Evolutionary conservation across 176 grass and related monocot genomes (phyloP), one percentile per base, ranked within the genome.

Genomic region (Musa beccarii): DNA sequence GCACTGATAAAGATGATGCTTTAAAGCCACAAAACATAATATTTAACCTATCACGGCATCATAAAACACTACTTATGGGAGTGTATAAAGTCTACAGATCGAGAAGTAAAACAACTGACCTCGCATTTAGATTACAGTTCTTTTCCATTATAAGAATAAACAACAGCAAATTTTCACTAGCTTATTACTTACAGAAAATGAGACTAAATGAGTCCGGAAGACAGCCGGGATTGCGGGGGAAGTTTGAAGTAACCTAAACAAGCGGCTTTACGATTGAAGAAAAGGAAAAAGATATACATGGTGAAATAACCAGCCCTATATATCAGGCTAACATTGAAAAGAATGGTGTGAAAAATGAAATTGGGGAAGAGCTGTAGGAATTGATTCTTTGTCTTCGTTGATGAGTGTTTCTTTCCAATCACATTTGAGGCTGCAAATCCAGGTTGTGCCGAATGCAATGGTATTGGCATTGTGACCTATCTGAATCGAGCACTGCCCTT

Each of bases 401-500:
- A 74, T 59, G 10, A 43, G 8, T 43, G 34, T 43, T 43, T 43
- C 3, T 59, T 59, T 59, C 54, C 24, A 28, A 20, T 11, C 14
- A 59, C 16, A 59, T 11, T 54, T 49, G 24, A 74, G 9, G 53
- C 17, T 16, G 57, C 3, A 20, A 34, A 56, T 74, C 53, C 53
- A 14, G 53, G 53, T 11, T 22, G 8, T n/a, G 53, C 15, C 5
- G 54, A 28, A 57, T 26, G 34, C 1, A 57, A 12, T 57, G 34
- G 52, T 57, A 56, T 19, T 74, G 54, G 11, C 20, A 57, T 43
- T 12, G 16, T 2, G n/a, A 59, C 3, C 54, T 53, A 72, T 59
- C 54, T 23, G 54, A 75, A 56, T 19, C 55, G 73, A 43, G 73
- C 55, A 34, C 73, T 59, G 16, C 54, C 54, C 16, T 57, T 75